A percentile compares a stretch with the other conserved stretches of the same genome.
These are phyloP conservation scores for Aureobasidium sp. DNA, from an alignment of 2,329 filamentous ascomycete genomes.

Conservation along the genomic window DNA sequence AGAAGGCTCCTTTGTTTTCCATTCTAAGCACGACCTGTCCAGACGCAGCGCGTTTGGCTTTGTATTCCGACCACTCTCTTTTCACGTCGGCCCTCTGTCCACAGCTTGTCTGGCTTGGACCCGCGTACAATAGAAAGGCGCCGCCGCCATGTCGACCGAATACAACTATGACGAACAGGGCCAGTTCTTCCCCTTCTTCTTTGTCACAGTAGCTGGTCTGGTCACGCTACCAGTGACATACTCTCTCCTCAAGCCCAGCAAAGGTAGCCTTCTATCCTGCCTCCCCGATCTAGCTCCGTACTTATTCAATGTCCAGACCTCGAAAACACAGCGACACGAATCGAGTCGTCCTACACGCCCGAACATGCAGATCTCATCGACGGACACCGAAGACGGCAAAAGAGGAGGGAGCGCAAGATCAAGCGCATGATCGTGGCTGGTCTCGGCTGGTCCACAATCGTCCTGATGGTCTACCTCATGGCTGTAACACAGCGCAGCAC, in stretches of 20 bases:
- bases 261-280: conserved; percentile 37
- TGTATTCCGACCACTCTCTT: no score
- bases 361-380: conserved; percentile 79
- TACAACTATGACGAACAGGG: conserved; percentile 98
- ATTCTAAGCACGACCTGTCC: background rate
- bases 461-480: conserved; percentile 88
- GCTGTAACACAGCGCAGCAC: conserved; percentile 63
- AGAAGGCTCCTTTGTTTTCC: background rate
- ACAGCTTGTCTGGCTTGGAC: background rate
- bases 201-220: conserved; percentile 81
- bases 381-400: conserved; percentile 74
- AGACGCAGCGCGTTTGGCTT: conserved; percentile 8
- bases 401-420: conserved; percentile 79
- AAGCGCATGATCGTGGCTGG: conserved; percentile 75
- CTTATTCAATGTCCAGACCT: conserved; percentile 46
- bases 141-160: conserved; percentile 71
- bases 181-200: conserved; percentile 98
- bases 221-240: conserved; percentile 73
- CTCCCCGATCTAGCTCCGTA: background rate
- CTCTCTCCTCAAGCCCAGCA: conserved; percentile 72
- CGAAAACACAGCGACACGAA: conserved; percentile 72
- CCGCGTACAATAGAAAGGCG: conserved; percentile 2
- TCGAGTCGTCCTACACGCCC: conserved; percentile 73
- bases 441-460: conserved; percentile 75
- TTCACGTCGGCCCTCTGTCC: background rate